Percentiles rank a stretch among this genome's conserved stretches.
These are phyloP conservation scores for Oryza nivara DNA, from an alignment of 176 grass and related monocot species.

Conservation along the genomic window DNA sequence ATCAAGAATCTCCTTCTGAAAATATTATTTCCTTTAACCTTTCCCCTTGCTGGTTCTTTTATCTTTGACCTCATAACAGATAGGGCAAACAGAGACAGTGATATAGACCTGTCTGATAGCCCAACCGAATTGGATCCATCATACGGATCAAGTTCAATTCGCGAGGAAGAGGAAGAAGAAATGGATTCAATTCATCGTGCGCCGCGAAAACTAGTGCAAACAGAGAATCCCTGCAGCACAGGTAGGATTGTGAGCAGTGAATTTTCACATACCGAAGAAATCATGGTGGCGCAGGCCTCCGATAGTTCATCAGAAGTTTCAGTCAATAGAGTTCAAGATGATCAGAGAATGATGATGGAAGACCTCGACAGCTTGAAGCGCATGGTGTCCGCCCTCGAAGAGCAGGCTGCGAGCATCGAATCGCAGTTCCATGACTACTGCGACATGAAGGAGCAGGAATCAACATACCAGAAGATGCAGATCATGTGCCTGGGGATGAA, in stretches of 20 bases:
- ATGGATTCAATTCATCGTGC: slow-evolving; percentile 18
- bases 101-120: slow-evolving; percentile 20
- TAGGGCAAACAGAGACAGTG: slow-evolving; percentile 35
- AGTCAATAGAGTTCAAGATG: slow-evolving; percentile 20
- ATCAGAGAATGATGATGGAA: slow-evolving; percentile 15
- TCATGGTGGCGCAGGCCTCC: slow-evolving; percentile 8
- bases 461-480: slow-evolving; percentile 80
- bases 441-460: slow-evolving; percentile 71
- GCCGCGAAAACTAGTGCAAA: slow-evolving; percentile 3
- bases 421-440: slow-evolving; percentile 67
- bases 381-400: slow-evolving; percentile 49
- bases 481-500: slow-evolving; percentile 89
- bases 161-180: slow-evolving; percentile 50
- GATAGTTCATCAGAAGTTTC: slow-evolving; percentile 28
- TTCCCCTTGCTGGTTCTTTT: slow-evolving; percentile 68
- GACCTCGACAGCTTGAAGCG: slow-evolving; percentile 58
- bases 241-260: slow-evolving; percentile 22
- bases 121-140: slow-evolving; percentile 45
- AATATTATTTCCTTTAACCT: slow-evolving; percentile 58
- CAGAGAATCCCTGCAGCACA: slow-evolving; percentile 37
- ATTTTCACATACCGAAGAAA: slow-evolving; percentile 30
- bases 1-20: slow-evolving; percentile 76
- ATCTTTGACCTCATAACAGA: slow-evolving; percentile 59
- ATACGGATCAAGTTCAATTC: slow-evolving; percentile 38
- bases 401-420: slow-evolving; percentile 44